Base-by-base conservation (phyloP, 257 asterid genomes). In the Plantago elongata region DNA sequence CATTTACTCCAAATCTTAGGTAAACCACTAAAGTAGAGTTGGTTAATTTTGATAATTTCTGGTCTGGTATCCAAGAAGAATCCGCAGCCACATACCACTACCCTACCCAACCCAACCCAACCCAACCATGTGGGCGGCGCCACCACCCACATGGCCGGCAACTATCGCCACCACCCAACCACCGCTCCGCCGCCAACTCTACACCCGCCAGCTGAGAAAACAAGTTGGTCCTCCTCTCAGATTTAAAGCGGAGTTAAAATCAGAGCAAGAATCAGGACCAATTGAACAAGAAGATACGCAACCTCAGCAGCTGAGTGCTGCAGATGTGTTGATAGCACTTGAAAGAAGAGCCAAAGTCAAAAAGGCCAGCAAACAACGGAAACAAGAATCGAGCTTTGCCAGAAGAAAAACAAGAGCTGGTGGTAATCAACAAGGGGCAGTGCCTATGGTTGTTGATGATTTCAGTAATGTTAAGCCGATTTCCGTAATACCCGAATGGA, bases 281-380 rank as follows among this genome's bases (percentile, higher is more conserved):
- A 0, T 51, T 38, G 45, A 18, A 5, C 44, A 45, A 11, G 37
- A n/a, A 3, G 22, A 44, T 40, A 54, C 34, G 50, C 42, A 34
- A 56, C 65, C 30, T 50, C 42, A 34, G 60, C 65, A 62, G 69
- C 71, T 80, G 70, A 78, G 80, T 10, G 92, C 89, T 13, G 76
- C 86, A 48, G 89, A 74, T 55, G 74, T 81, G 27, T 69, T 84
- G 72, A 67, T 69, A 68, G 95, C 92, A 45, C 64, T 83, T 22
- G 67, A 69, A 34, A 34, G 40, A 22, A 81, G 64, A 67, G 87
- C 87, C 37, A 58, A 78, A 5, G 74, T 76, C 13, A 62, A 65
- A 51, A 74, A 75, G 51, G 42, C 66, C 52, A 79, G 57, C 66
- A 74, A 66, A 42, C 58, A 13, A 47, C 15, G 67, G 47, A 45